A percentile compares a stretch with the other conserved stretches of the same genome.
phyloP scores from a whole-genome alignment of 345 rosid species.

The Citrus sinensis region DVS_A1.0 CM039163.1:3989001-3989500 shows the following conservation, averaged over 20 bases:
- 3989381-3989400: too few species aligned
- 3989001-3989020: conserved; percentile 37
- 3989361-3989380: too few species aligned
- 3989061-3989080: conserved; percentile 99
- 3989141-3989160: not conserved
- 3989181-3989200: not conserved
- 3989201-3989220: not conserved
- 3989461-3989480: not conserved
- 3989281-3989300: too few species aligned
- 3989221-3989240: not conserved
- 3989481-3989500: not conserved
- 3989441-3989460: not conserved
- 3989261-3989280: too few species aligned
- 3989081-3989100: conserved; percentile 78
- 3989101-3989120: conserved; percentile 69
- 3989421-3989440: not conserved
- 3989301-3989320: too few species aligned
- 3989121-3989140: conserved; percentile 13
- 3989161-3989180: not conserved
- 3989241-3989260: too few species aligned
- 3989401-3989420: not conserved
- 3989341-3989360: too few species aligned
- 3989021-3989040: conserved; percentile 91
- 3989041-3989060: conserved; percentile 92
- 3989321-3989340: too few species aligned